phyloP scores from a whole-genome alignment of 345 rosid species.

The Mercurialis annua region DNA sequence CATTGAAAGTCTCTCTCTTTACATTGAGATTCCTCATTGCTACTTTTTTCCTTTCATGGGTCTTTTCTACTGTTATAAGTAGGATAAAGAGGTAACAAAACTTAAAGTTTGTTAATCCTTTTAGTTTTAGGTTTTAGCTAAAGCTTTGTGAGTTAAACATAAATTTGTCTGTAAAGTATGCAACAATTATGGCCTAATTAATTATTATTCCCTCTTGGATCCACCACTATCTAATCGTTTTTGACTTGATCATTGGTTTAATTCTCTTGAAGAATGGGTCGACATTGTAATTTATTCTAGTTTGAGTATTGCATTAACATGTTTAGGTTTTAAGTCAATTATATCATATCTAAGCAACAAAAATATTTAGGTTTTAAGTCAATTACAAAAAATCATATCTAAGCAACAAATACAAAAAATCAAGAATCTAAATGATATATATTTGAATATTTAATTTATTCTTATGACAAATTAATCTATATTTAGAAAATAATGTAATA shows the following conservation, averaged over 20 bases:
- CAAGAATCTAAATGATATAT: too few relatives aligned
- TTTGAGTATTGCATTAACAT: too few relatives aligned
- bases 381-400: too few relatives aligned
- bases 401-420: too few relatives aligned
- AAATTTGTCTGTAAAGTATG: constrained; percentile 7
- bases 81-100: constrained; percentile 8
- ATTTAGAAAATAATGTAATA: too few relatives aligned
- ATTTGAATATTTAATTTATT: too few relatives aligned
- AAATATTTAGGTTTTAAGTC: too few relatives aligned
- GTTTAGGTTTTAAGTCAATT: too few relatives aligned
- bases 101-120: constrained; percentile 6
- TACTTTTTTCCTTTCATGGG: neutral
- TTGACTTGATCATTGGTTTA: constrained; percentile 5
- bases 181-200: constrained; percentile 5
- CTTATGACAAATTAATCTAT: too few relatives aligned
- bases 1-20: too few relatives aligned
- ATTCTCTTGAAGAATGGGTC: neutral
- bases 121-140: neutral
- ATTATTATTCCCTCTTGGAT: constrained; percentile 13
- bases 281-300: neutral
- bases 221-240: constrained; percentile 13
- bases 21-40: constrained; percentile 17
- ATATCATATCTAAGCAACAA: too few relatives aligned
- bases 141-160: neutral
- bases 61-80: constrained; percentile 10